Evolutionary conservation across 139 green algal species (phyloP), one percentile per base, ranked within the genome.

Genomic region (Chlamydomonas incerta): DNA sequence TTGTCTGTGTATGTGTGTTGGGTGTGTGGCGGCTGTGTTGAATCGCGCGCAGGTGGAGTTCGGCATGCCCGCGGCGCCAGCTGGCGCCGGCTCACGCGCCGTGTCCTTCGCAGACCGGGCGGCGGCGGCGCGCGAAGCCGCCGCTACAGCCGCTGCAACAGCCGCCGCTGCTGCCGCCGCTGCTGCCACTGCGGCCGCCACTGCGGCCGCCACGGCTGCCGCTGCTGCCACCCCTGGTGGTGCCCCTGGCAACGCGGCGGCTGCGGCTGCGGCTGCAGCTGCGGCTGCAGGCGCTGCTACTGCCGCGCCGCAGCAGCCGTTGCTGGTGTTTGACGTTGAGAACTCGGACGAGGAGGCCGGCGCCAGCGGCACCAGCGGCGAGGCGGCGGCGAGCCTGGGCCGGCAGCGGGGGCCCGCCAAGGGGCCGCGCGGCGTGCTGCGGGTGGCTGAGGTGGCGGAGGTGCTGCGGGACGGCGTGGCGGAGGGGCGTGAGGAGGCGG

Each of bases 1-100:
- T n/a, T n/a, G n/a, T n/a, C n/a, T n/a, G n/a, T n/a, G n/a, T n/a
- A n/a, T n/a, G n/a, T n/a, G n/a, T n/a, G n/a, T n/a, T n/a, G n/a
- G n/a, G n/a, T n/a, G n/a, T n/a, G n/a, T n/a, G n/a, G n/a, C n/a
- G n/a, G n/a, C n/a, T n/a, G n/a, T n/a, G n/a, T n/a, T n/a, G n/a
- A n/a, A n/a, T n/a, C n/a, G n/a, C n/a, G n/a, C n/a, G 29, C 47
- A 83, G 77, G 47, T 83, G 9, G 77, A 83, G 41, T 83, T 66
- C 63, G n/a, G 29, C 20, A 66, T 83, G 63, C 77, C 77, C 0
- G 41, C 77, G 15, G 29, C 34, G 20, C 5, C 29, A 46, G 67
- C 10, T 15, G 14, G n/a, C 63, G 14, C 11, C 63, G 63, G 24
- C 60, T 50, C 41, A 8, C 41, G 41, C 8, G 41, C 41, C 41